Conservation (phyloP, 148 eudicot species). For the Spergularia marina region DNA sequence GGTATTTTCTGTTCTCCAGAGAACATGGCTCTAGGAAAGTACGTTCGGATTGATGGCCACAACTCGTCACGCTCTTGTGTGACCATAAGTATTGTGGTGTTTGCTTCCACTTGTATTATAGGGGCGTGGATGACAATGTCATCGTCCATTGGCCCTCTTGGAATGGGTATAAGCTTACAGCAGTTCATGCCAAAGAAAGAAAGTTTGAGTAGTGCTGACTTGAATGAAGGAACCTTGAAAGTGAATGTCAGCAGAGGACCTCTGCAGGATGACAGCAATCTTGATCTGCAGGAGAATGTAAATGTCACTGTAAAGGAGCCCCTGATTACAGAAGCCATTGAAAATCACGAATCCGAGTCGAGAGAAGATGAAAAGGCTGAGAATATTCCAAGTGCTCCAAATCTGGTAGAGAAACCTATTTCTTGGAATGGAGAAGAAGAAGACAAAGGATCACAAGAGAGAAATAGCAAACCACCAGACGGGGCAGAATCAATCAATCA, state of each 20-base stretch:
- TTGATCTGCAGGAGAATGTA: slow-evolving; percentile 8
- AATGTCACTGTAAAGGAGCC: slow-evolving; percentile 15
- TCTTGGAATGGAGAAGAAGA: slow-evolving; percentile 26
- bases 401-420: slow-evolving; percentile 2
- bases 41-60: slow-evolving; percentile 44
- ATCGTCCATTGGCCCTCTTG: slow-evolving; percentile 31
- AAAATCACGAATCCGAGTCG: background rate
- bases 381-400: background rate
- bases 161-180: slow-evolving; percentile 9
- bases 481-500: slow-evolving; percentile 16
- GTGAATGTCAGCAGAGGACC: slow-evolving; percentile 21
- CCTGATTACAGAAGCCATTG: slow-evolving; percentile 22
- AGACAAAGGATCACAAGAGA: background rate
- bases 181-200: slow-evolving; percentile 6
- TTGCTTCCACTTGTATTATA: slow-evolving; percentile 50
- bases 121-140: slow-evolving; percentile 57
- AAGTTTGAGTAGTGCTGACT: slow-evolving; percentile 17
- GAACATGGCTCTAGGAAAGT: slow-evolving; percentile 47
- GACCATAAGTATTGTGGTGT: slow-evolving; percentile 34
- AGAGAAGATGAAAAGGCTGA: background rate
- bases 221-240: slow-evolving; percentile 31
- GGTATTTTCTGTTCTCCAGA: background rate
- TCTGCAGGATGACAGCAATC: slow-evolving; percentile 26
- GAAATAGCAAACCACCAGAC: slow-evolving; percentile 10
- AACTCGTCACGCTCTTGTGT: slow-evolving; percentile 38